phyloP scores from a whole-genome alignment of 495 filamentous ascomycete genomes.

The Tuber microsphaerosporum region DNA sequence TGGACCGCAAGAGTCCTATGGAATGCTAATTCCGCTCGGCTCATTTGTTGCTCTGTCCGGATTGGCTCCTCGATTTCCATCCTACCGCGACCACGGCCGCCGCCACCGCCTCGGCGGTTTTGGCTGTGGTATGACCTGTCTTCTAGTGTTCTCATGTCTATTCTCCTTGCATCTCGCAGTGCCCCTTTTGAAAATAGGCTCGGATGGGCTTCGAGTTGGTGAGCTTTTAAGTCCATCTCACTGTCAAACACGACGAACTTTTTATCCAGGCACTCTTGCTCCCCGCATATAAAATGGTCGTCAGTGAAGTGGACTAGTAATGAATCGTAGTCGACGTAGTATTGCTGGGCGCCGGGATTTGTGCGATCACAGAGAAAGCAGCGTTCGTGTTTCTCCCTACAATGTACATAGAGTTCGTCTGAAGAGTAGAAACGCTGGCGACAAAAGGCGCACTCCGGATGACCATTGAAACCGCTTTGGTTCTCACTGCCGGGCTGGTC shows the following conservation, averaged over 20 bases:
- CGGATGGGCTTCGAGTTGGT: constrained; percentile 70
- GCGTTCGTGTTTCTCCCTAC: constrained; percentile 82
- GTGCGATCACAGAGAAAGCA: constrained; percentile 86
- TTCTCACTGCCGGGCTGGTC: constrained; percentile 82
- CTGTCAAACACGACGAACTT: constrained; percentile 97
- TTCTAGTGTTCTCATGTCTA: constrained; percentile 82
- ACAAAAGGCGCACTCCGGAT: constrained; percentile 92
- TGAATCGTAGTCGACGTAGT: constrained; percentile 78
- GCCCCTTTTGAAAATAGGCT: constrained; percentile 74
- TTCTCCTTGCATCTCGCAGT: constrained; percentile 71
- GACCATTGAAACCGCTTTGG: constrained; percentile 92
- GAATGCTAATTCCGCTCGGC: constrained; percentile 82
- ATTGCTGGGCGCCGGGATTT: constrained; percentile 64
- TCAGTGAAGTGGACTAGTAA: constrained; percentile 77
- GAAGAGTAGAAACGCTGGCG: constrained; percentile 86
- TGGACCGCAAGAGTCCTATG: constrained; percentile 89
- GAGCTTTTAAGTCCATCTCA: constrained; percentile 85
- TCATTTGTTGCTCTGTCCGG: constrained; percentile 73
- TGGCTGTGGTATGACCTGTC: constrained; percentile 61
- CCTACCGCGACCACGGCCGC: constrained; percentile 52
- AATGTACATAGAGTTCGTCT: constrained; percentile 90
- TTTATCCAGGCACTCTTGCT: constrained; percentile 85
- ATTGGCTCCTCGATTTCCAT: constrained; percentile 74
- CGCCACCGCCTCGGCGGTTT: constrained; percentile 54
- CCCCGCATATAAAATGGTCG: constrained; percentile 78